These are phyloP conservation scores for Hsuehochloa calcarea DNA, from an alignment of 176 grass and related monocot genomes.

Conservation along the genomic window DNA sequence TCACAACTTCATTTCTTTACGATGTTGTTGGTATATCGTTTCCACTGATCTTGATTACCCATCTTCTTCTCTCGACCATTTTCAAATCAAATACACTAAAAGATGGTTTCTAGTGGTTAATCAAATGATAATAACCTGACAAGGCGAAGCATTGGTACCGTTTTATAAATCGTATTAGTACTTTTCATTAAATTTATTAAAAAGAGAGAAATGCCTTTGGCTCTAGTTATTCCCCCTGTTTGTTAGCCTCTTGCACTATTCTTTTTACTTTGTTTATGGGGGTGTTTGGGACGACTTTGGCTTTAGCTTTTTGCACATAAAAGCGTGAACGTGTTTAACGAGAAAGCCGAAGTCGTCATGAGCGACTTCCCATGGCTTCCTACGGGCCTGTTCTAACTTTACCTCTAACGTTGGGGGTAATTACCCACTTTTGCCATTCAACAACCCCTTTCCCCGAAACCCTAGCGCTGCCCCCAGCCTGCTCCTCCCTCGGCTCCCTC, in stretches of 20 bases:
- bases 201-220: conserved; percentile 27
- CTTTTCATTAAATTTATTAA: conserved; percentile 20
- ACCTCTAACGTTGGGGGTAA: too few species aligned
- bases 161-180: conserved; percentile 16
- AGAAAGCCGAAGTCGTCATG: too few species aligned
- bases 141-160: conserved; percentile 2
- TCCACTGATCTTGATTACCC: not conserved
- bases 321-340: too few species aligned
- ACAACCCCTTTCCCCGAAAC: too few species aligned
- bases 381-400: too few species aligned
- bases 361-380: too few species aligned
- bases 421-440: too few species aligned
- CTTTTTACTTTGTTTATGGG: conserved; percentile 34
- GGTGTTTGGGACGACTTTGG: too few species aligned
- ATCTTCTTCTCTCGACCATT: not conserved
- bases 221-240: conserved; percentile 39
- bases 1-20: not conserved
- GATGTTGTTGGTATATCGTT: not conserved
- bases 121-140: conserved; percentile 29
- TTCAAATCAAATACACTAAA: not conserved
- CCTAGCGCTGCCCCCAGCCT: too few species aligned
- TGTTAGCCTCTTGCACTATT: conserved; percentile 26
- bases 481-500: too few species aligned
- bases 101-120: conserved; percentile 15
- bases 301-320: conserved; percentile 4